Evolutionary conservation across 2,329 filamentous ascomycete genomes (phyloP).

Genomic region (Drechslera avenae): DNA sequence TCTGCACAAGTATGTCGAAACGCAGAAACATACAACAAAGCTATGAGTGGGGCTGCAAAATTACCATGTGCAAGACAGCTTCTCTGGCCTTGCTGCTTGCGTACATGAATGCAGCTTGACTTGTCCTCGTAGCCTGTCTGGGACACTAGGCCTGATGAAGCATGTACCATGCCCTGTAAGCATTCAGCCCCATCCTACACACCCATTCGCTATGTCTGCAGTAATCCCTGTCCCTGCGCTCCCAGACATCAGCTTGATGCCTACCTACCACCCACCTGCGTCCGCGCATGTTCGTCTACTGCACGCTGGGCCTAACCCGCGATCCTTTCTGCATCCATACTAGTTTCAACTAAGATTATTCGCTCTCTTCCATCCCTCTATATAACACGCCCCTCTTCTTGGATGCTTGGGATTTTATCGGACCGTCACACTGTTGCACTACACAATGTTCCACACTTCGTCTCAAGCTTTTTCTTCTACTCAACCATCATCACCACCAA

Average conservation of each 20-base stretch:
- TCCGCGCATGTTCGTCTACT: slow-evolving; percentile 30
- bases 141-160: slow-evolving; percentile 31
- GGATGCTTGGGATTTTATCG: slow-evolving; percentile 18
- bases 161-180: slow-evolving; percentile 35
- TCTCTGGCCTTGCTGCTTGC: slow-evolving; percentile 24
- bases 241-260: slow-evolving; percentile 41
- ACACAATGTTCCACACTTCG: slow-evolving; percentile 39
- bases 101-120: slow-evolving; percentile 25
- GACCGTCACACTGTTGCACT: slow-evolving; percentile 15
- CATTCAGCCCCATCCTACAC: slow-evolving; percentile 44
- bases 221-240: slow-evolving; percentile 32
- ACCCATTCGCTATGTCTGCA: slow-evolving; percentile 37
- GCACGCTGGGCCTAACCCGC: slow-evolving; percentile 25
- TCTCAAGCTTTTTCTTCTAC: slow-evolving; percentile 33
- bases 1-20: neutral
- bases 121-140: slow-evolving; percentile 27
- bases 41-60: neutral
- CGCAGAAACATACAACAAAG: neutral
- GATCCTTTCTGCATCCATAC: slow-evolving; percentile 27
- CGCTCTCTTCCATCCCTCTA: slow-evolving; percentile 29
- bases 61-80: slow-evolving; percentile 10
- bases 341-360: slow-evolving; percentile 24
- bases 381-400: slow-evolving; percentile 37
- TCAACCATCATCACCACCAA: slow-evolving; percentile 30
- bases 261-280: slow-evolving; percentile 31